phyloP scores from a whole-genome alignment of 1,284 basidiomycete species.

The Leccinum pallidistipes region DNA sequence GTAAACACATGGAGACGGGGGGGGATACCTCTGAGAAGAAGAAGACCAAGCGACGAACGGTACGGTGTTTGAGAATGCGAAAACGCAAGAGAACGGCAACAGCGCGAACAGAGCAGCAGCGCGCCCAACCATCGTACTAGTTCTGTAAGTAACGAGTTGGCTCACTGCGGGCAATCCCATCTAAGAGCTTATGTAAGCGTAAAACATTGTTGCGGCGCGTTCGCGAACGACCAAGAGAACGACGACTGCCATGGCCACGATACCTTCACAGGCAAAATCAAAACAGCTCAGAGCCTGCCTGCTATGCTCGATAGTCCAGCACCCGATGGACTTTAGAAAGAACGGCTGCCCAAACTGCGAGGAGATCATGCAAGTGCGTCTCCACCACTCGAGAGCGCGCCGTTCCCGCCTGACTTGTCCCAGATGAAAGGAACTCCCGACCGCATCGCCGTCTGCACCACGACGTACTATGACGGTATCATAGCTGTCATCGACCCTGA shows the following conservation, averaged over 20 bases:
- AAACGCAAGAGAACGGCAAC: constrained; percentile 40
- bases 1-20: not conserved
- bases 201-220: not conserved
- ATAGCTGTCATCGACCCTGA: constrained; percentile 89
- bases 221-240: not conserved
- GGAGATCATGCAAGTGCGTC: constrained; percentile 82
- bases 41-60: constrained; percentile 63
- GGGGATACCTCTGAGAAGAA: constrained; percentile 49
- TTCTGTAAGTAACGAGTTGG: not conserved
- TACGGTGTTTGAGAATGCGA: constrained; percentile 58
- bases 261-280: constrained; percentile 62
- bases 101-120: constrained; percentile 35
- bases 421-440: constrained; percentile 91
- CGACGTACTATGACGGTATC: constrained; percentile 92
- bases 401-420: not conserved
- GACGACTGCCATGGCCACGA: constrained; percentile 39
- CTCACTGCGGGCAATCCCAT: not conserved
- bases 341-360: constrained; percentile 97
- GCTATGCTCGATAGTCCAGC: constrained; percentile 88
- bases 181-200: constrained; percentile 20
- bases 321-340: constrained; percentile 81
- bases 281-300: constrained; percentile 87
- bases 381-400: not conserved
- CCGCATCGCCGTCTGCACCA: constrained; percentile 85
- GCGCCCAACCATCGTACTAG: constrained; percentile 26